A percentile compares a stretch with the other conserved stretches of the same genome.
Evolutionary conservation across 768 basidiomycete species (phyloP).

Genomic region (Amylocystis lapponica): DNA sequence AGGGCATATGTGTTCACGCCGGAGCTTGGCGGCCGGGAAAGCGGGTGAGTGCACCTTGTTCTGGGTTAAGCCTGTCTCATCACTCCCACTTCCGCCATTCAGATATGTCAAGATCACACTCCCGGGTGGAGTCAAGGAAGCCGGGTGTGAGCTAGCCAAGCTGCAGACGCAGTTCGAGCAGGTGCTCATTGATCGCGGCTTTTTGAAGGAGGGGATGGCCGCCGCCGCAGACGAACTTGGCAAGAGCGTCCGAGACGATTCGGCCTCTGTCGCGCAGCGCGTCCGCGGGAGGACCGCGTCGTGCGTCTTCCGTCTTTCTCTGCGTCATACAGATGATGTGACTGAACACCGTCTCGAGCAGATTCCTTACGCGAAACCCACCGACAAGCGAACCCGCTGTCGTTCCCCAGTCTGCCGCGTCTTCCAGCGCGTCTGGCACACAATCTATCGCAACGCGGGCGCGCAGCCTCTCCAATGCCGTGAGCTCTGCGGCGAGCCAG

Average conservation of each 20-base stretch:
- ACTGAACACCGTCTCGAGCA: not conserved
- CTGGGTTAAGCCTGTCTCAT: not conserved
- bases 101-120: conserved; percentile 18
- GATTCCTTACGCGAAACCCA: conserved; percentile 11
- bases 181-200: conserved; percentile 16
- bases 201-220: conserved; percentile 19
- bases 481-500: conserved; percentile 15
- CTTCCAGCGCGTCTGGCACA: conserved; percentile 7
- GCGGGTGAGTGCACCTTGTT: conserved; percentile 6
- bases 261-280: conserved; percentile 7
- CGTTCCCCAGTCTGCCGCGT: conserved; percentile 11
- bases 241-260: conserved; percentile 15
- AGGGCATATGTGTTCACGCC: conserved; percentile 17
- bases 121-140: conserved; percentile 5
- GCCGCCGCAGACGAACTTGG: conserved; percentile 21
- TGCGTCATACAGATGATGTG: not conserved
- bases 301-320: not conserved
- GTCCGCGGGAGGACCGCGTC: conserved; percentile 11
- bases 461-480: conserved; percentile 7
- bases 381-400: conserved; percentile 9
- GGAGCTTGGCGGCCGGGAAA: conserved; percentile 9
- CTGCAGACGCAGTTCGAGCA: conserved; percentile 19
- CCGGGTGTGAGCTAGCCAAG: conserved; percentile 3
- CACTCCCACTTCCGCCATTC: not conserved
- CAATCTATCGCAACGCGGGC: conserved; percentile 13